A percentile compares a stretch with the other conserved stretches of the same genome.
These are phyloP conservation scores for Ascochyta viciae-villosae DNA, from an alignment of 2,329 filamentous ascomycete species.

Conservation along the genomic window DNA sequence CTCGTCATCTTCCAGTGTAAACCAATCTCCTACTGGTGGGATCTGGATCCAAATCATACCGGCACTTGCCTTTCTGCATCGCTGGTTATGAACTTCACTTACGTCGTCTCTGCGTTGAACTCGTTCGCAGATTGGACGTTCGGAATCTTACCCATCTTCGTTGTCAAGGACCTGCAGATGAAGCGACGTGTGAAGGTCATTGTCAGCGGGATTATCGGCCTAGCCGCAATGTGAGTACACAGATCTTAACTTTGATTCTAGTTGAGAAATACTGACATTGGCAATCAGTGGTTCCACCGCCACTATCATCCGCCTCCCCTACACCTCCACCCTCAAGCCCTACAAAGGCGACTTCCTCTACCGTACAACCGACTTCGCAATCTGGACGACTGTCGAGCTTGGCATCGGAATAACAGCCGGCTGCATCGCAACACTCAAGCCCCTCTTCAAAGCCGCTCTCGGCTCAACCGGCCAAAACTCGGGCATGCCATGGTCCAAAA, in stretches of 20 bases:
- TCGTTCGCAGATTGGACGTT: slow-evolving; percentile 41
- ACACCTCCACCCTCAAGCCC: slow-evolving; percentile 32
- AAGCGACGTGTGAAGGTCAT: slow-evolving; percentile 59
- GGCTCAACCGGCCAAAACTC: slow-evolving; percentile 21
- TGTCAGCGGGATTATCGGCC: slow-evolving; percentile 59
- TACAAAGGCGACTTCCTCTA: slow-evolving; percentile 44
- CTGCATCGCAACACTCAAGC: slow-evolving; percentile 38
- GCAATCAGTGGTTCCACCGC: slow-evolving; percentile 48
- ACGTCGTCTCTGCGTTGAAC: slow-evolving; percentile 42
- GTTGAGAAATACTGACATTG: slow-evolving; percentile 8
- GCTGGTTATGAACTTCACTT: slow-evolving; percentile 61
- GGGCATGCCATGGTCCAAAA: slow-evolving; percentile 27
- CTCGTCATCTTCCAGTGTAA: slow-evolving; percentile 60
- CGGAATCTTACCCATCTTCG: slow-evolving; percentile 50
- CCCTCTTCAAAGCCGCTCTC: slow-evolving; percentile 31
- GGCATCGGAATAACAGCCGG: slow-evolving; percentile 39
- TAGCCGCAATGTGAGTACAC: slow-evolving; percentile 49
- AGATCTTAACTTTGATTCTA: neutral
- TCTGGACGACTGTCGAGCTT: slow-evolving; percentile 40
- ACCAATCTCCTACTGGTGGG: slow-evolving; percentile 60
- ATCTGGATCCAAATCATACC: slow-evolving; percentile 38
- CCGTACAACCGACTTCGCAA: slow-evolving; percentile 40
- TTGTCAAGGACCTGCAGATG: slow-evolving; percentile 65
- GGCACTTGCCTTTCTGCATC: slow-evolving; percentile 52
- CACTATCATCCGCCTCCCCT: slow-evolving; percentile 40